Evolutionary conservation across 2,329 filamentous ascomycete species (phyloP), one percentile per base, ranked within the genome.

Genomic region (Fusarium multiceps): DNA sequence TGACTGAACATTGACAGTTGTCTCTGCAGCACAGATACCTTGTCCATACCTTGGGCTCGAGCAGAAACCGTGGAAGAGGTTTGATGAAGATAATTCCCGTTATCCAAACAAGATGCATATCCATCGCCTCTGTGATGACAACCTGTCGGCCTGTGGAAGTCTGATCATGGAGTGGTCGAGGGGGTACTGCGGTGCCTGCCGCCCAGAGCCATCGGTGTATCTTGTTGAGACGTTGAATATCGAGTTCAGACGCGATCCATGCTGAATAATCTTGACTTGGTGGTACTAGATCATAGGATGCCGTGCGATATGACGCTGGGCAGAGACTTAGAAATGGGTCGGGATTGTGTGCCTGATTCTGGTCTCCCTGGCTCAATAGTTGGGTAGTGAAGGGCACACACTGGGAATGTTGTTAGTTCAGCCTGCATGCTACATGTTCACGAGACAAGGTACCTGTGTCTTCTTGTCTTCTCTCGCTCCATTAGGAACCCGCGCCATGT

Each of bases 351-450:
- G 18, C 18, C 12, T 20, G 48, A 14, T 20, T 8, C 8, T 10
- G 5, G 16, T 25, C 6, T 27, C 10, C 4, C 2, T 40, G 13
- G 2, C 13, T n/a, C 9, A 40, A 11, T 4, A 51, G 48, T 16
- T 27, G 32, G n/a, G 14, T 41, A 10, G 18, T 27, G 18, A 27
- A 51, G 0, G 48, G 30, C 2, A 12, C 11, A 14, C 4, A 9
- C 30, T 12, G 3, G 4, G 3, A 37, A 4, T 23, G 2, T 7
- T 14, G 8, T 37, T 2, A 37, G 8, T 9, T 21, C 13, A 25
- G 6, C 3, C 7, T 25, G 4, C 6, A 21, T 4, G 2, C 3
- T 6, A 2, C 4, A 12, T n/a, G 5, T 12, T 9, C 5, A n/a
- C 7, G 2, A 2, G 21, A 6, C 12, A 10, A 11, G n/a, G 3